Evolutionary conservation across 1,139 yeast species (phyloP), one percentile per base, ranked within the genome.

Genomic region (Candida tropicalis): DNA sequence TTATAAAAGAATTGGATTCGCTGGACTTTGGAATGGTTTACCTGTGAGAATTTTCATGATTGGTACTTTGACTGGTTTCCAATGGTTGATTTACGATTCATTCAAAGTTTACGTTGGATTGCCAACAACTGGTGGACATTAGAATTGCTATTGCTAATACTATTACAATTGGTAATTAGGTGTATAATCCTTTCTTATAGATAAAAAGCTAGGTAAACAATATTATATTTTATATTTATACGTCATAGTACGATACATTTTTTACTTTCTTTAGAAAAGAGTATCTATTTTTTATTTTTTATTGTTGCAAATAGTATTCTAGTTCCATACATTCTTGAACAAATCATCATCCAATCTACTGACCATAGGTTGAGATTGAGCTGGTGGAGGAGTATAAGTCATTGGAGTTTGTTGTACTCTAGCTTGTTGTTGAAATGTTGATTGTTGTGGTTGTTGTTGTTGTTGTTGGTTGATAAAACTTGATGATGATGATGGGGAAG

Each of bases 61-160:
- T 65, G 97, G 97, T 74, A 90, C 98, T 26, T 79, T 91, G 68
- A 91, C 98, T 36, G 97, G 97, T 51, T 81, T 87, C 78, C 98
- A 91, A 75, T 91, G 97, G 97, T 79, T 91, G 62, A 78, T 91
- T 51, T 91, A 91, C 70, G 98, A 91, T 67, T 85, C 96, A 11
- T 91, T 91, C 77, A 91, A 91, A 73, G 95, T 88, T 23, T 79
- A 79, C 57, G 81, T 88, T 49, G 98, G 97, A 10, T 79, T 91
- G 57, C 97, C 98, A 61, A 88, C 98, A 33, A 84, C 96, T 23
- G 93, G 91, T 52, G 84, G 87, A 41, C 82, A 77, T 59, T 79
- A 29, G 31, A 39, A 23, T 17, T 33, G 7, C 4, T 18, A 18
- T 7, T n/a, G n/a, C n/a, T n/a, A n/a, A n/a, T n/a, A n/a, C n/a